Percentiles rank a stretch among this genome's conserved stretches.
These are phyloP conservation scores for Rubus idaeus DNA, from an alignment of 306 rosid species.

Conservation along the genomic window DNA sequence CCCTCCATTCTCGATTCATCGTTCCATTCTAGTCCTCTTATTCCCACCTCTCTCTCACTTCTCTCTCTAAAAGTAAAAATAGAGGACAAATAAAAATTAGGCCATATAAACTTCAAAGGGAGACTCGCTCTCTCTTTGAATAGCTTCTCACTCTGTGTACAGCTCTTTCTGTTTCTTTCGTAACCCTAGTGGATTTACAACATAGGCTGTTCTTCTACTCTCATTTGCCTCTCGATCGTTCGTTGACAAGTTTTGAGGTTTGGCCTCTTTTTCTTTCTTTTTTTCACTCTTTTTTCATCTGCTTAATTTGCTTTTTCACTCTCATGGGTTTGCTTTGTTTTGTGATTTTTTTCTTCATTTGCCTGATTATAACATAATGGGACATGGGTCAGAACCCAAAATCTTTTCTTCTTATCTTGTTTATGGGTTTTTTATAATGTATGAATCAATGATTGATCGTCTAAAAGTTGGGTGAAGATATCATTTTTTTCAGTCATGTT, in stretches of 20 bases:
- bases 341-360: neutral
- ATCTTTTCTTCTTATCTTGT: neutral
- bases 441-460: neutral
- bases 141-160: neutral
- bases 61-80: neutral
- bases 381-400: neutral
- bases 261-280: neutral
- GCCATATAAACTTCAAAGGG: neutral
- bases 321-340: neutral
- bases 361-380: neutral
- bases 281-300: neutral
- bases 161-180: neutral
- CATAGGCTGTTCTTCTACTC: neutral
- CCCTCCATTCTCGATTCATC: neutral
- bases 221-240: neutral
- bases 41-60: neutral
- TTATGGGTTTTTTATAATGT: neutral
- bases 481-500: neutral
- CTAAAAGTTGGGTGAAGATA: neutral
- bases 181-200: neutral
- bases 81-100: neutral
- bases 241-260: neutral
- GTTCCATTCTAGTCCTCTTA: neutral
- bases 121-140: neutral
- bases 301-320: neutral